Percentiles rank a stretch among this genome's conserved stretches.
These are phyloP conservation scores for Chytriomyces sp. DNA, from an alignment of 192 early-diverging fungal genomes.

Conservation along the genomic window DNA sequence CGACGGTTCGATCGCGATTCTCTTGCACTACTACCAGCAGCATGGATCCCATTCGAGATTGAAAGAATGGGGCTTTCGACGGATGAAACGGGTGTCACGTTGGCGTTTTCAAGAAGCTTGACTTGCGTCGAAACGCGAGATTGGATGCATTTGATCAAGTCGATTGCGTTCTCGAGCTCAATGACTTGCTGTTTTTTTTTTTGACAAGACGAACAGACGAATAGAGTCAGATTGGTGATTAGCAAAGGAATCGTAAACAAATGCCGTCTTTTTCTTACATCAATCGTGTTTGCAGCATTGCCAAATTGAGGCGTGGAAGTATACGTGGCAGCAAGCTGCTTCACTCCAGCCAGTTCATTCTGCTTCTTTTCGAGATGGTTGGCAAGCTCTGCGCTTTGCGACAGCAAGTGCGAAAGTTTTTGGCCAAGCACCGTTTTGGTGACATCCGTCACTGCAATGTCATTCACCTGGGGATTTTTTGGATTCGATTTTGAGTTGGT, in stretches of 20 bases:
- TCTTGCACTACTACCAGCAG: neutral
- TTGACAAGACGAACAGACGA: neutral
- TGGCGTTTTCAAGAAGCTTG: constrained; percentile 36
- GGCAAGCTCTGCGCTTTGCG: constrained; percentile 37
- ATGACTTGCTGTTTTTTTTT: constrained; percentile 39
- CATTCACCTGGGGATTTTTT: constrained; percentile 5
- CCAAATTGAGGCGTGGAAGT: constrained; percentile 46
- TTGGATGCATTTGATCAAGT: constrained; percentile 42
- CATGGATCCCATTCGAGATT: constrained; percentile 27
- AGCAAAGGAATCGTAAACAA: neutral
- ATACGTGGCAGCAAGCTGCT: constrained; percentile 45
- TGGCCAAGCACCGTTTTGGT: constrained; percentile 51
- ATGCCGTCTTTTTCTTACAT: constrained; percentile 25
- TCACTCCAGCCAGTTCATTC: constrained; percentile 42
- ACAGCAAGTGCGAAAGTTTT: constrained; percentile 41
- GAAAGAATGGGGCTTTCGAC: constrained; percentile 21
- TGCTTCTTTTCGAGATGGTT: constrained; percentile 35
- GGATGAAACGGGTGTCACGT: constrained; percentile 15
- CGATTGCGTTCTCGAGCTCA: constrained; percentile 51
- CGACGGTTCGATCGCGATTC: constrained; percentile 1
- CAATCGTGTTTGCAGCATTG: constrained; percentile 36
- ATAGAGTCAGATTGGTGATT: neutral
- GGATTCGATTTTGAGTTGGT: neutral
- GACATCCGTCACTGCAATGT: constrained; percentile 51
- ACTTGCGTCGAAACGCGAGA: constrained; percentile 37